A percentile compares a stretch with the other conserved stretches of the same genome.
Evolutionary conservation across 2,329 filamentous ascomycete species (phyloP).

Genomic region (Remersonia thermophila): DNA sequence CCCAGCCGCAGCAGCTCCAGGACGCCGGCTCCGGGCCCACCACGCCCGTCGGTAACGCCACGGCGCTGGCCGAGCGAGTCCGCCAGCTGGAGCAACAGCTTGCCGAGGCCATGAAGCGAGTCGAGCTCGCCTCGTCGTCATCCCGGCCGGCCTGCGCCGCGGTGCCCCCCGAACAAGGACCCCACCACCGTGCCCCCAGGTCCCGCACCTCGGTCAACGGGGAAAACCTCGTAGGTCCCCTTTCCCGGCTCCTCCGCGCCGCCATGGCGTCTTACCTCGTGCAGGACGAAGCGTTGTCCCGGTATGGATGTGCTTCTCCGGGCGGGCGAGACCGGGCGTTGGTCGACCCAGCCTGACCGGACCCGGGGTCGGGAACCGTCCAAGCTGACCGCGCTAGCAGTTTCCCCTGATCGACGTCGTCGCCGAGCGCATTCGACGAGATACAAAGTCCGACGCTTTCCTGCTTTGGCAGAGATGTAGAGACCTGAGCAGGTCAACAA

Average conservation of each 20-base stretch:
- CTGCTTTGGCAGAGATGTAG: conserved; percentile 39
- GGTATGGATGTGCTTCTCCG: no score
- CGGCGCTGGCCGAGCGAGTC: conserved; percentile 26
- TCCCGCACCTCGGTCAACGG: conserved; percentile 41
- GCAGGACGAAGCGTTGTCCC: no score
- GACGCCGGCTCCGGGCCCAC: conserved; percentile 2
- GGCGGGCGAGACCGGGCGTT: no score
- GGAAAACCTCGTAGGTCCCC: conserved; percentile 26
- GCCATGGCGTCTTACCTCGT: neutral
- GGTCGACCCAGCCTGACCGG: no score
- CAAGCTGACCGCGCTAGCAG: conserved; percentile 13
- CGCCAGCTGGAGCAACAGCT: conserved; percentile 33
- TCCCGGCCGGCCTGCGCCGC: conserved; percentile 4
- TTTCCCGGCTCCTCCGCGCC: neutral
- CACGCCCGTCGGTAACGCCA: conserved; percentile 3
- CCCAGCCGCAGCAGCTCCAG: conserved; percentile 1
- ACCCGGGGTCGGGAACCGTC: no score
- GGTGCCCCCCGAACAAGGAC: conserved; percentile 1
- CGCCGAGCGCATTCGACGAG: conserved; percentile 14
- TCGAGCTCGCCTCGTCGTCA: conserved; percentile 5
- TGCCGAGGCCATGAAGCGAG: conserved; percentile 17
- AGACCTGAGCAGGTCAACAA: conserved; percentile 38
- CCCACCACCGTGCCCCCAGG: conserved; percentile 28
- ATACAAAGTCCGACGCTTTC: conserved; percentile 21
- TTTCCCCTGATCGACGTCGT: conserved; percentile 17